Evolutionary conservation across 805 yeast species (phyloP).

Genomic region (Candida ponderosae): DNA sequence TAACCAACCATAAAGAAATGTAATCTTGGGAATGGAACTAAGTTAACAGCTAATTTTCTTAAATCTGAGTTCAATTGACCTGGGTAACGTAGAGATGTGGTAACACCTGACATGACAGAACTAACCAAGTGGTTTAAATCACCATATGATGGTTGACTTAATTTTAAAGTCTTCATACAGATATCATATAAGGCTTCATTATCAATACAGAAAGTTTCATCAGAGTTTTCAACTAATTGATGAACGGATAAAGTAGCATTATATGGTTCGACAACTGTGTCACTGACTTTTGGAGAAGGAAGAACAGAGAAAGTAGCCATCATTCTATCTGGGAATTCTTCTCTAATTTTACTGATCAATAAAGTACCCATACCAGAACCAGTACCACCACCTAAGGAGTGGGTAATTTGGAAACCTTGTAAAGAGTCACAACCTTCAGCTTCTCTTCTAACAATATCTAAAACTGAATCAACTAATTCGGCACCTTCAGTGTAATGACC

Average conservation of each 20-base stretch:
- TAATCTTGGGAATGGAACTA: slow-evolving; percentile 98
- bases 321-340: slow-evolving; percentile 93
- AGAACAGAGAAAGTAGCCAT: slow-evolving; percentile 97
- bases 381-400: slow-evolving; percentile 98
- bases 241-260: slow-evolving; percentile 95
- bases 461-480: slow-evolving; percentile 86
- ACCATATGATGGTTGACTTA: slow-evolving; percentile 80
- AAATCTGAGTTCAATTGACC: slow-evolving; percentile 96
- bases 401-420: slow-evolving; percentile 95
- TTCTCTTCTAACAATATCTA: slow-evolving; percentile 94
- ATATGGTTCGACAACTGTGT: slow-evolving; percentile 97
- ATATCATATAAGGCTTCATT: slow-evolving; percentile 98
- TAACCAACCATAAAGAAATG: slow-evolving; percentile 98
- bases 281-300: slow-evolving; percentile 96
- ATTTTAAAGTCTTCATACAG: slow-evolving; percentile 92
- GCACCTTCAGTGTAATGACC: slow-evolving; percentile 98
- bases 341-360: slow-evolving; percentile 82
- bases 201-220: slow-evolving; percentile 98
- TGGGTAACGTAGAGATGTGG: slow-evolving; percentile 95
- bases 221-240: slow-evolving; percentile 95
- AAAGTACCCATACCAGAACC: slow-evolving; percentile 98
- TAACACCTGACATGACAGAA: slow-evolving; percentile 95
- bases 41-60: slow-evolving; percentile 96
- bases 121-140: slow-evolving; percentile 91
- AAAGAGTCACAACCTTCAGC: slow-evolving; percentile 95